Conservation (phyloP, 805 yeast genomes). For the Yarrowia porcina region DNA sequence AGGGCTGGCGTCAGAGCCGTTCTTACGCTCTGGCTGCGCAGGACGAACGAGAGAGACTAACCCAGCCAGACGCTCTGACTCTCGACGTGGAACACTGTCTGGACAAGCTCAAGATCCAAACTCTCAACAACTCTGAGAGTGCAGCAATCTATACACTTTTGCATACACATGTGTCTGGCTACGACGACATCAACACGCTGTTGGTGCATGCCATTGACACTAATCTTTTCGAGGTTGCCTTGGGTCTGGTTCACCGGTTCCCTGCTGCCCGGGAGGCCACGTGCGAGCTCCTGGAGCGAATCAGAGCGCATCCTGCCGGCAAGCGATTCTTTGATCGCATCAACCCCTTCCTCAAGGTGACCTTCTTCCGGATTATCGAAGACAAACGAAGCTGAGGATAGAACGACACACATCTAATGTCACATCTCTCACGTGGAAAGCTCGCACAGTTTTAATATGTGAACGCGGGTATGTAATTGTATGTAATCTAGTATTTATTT, state of each 20-base stretch:
- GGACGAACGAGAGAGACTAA: neutral
- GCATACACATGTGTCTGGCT: constrained; percentile 32
- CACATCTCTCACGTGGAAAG: neutral
- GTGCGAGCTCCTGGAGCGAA: constrained; percentile 31
- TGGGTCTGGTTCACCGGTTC: constrained; percentile 38
- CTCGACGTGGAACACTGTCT: constrained; percentile 36
- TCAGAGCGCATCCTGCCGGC: constrained; percentile 36
- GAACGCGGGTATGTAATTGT: constrained; percentile 13
- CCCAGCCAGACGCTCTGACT: neutral
- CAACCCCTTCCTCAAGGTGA: constrained; percentile 33
- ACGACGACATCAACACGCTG: constrained; percentile 35
- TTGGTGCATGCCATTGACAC: constrained; percentile 31
- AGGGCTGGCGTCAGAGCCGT: constrained; percentile 36
- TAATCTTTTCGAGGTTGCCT: constrained; percentile 34
- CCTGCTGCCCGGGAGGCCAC: constrained; percentile 32
- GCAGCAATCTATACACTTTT: constrained; percentile 33
- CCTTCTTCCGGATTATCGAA: constrained; percentile 29
- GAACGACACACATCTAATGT: neutral
- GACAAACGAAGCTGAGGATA: constrained; percentile 15
- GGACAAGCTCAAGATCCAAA: constrained; percentile 34
- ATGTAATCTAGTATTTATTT: constrained; percentile 21
- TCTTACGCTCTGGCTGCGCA: constrained; percentile 2
- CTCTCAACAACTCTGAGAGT: constrained; percentile 32
- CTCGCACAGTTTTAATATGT: constrained; percentile 1
- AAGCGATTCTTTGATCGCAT: constrained; percentile 32